These are phyloP conservation scores for Oenanthe sinensis DNA, from an alignment of 129 eudicot genomes.

Conservation along the genomic window DNA sequence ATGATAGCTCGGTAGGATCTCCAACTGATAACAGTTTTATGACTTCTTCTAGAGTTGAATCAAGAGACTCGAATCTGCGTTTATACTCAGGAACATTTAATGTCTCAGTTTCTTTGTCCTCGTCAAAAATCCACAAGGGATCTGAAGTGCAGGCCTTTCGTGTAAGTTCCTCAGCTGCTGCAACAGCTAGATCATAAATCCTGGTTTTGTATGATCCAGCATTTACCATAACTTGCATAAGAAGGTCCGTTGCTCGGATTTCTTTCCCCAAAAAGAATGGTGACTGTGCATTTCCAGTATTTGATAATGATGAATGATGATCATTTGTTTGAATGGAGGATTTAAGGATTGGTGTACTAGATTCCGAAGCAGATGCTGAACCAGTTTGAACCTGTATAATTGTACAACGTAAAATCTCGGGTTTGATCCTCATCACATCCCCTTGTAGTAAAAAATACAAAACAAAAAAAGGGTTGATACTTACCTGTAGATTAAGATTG, in stretches of 20 bases:
- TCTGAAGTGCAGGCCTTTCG: constrained; percentile 26
- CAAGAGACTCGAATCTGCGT: constrained; percentile 24
- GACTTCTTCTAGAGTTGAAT: constrained; percentile 27
- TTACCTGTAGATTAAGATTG: constrained; percentile 4
- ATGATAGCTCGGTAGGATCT: constrained; percentile 7
- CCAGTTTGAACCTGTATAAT: not conserved
- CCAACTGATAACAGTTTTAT: constrained; percentile 19
- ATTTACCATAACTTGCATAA: constrained; percentile 25
- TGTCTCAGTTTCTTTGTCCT: constrained; percentile 6
- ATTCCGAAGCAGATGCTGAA: constrained; percentile 11
- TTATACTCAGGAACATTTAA: constrained; percentile 31
- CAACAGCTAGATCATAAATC: constrained; percentile 25
- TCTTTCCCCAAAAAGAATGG: not conserved
- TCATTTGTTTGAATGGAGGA: not conserved
- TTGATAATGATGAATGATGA: not conserved
- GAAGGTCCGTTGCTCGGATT: constrained; percentile 28
- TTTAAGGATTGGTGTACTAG: not conserved
- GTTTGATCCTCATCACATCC: not conserved
- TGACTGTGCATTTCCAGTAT: not conserved
- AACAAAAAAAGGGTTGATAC: no score
- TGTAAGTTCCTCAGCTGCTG: constrained; percentile 38
- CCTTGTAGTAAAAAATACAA: not conserved
- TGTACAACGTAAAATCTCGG: no score
- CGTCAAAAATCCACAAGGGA: constrained; percentile 33
- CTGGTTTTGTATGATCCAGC: constrained; percentile 24